These are phyloP conservation scores for Penicillium coffeae DNA, from an alignment of 495 filamentous ascomycete species.

Conservation along the genomic window DNA sequence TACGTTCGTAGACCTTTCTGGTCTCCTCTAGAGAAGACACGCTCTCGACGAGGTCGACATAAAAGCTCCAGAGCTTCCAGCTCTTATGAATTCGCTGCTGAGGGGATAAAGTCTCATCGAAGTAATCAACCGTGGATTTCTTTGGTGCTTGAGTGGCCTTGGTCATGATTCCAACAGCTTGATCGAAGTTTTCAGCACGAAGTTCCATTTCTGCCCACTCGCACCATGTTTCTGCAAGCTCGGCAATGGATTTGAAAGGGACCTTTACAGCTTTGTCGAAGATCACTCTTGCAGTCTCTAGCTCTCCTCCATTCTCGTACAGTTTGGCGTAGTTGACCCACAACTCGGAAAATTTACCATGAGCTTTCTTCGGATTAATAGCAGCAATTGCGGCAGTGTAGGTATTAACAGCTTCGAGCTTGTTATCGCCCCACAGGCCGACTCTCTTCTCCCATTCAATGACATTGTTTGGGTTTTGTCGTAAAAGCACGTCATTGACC, in stretches of 20 bases:
- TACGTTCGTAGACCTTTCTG: slow-evolving; percentile 88
- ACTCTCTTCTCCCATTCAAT: slow-evolving; percentile 97
- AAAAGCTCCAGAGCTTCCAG: slow-evolving; percentile 99
- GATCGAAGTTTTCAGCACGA: slow-evolving; percentile 91
- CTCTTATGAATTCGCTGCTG: slow-evolving; percentile 98
- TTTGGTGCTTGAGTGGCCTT: slow-evolving; percentile 96
- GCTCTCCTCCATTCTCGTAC: slow-evolving; percentile 85
- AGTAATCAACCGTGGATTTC: slow-evolving; percentile 93
- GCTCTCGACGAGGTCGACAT: slow-evolving; percentile 96
- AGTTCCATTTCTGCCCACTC: slow-evolving; percentile 99
- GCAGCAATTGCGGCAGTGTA: slow-evolving; percentile 93
- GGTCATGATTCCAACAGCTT: slow-evolving; percentile 91
- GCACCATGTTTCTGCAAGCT: slow-evolving; percentile 97
- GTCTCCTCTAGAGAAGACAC: slow-evolving; percentile 90
- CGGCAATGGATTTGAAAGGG: slow-evolving; percentile 89
- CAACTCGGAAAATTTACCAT: slow-evolving; percentile 89
- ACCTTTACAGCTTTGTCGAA: slow-evolving; percentile 98
- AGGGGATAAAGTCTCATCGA: slow-evolving; percentile 89
- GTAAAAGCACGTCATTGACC: slow-evolving; percentile 90
- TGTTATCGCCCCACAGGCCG: slow-evolving; percentile 92
- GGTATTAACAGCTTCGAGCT: slow-evolving; percentile 83
- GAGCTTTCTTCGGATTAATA: slow-evolving; percentile 90
- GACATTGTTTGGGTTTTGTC: slow-evolving; percentile 96
- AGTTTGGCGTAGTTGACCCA: slow-evolving; percentile 99
- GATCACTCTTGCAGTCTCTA: slow-evolving; percentile 82